phyloP scores from a whole-genome alignment of 2,329 filamentous ascomycete genomes.

The Pestalotiopsis sp. region DNA sequence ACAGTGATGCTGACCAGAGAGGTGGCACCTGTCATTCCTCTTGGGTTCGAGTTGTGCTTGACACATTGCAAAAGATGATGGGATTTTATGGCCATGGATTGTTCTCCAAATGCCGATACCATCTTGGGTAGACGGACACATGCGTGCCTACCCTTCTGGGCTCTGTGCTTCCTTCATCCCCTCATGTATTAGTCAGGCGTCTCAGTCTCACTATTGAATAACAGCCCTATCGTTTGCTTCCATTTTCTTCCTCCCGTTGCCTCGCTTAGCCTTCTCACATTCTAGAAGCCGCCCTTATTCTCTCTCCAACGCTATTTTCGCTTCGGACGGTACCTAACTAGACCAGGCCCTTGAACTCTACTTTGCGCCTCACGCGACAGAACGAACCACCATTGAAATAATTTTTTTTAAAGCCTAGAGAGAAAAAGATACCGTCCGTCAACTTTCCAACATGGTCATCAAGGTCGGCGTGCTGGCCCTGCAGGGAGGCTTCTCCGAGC shows the following conservation, averaged over 20 bases:
- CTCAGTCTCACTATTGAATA: neutral
- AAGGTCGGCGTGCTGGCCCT: constrained; percentile 71
- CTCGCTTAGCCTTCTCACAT: neutral
- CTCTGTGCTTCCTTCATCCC: neutral
- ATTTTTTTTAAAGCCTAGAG: neutral
- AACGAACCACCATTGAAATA: no score
- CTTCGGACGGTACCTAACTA: neutral
- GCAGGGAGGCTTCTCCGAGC: constrained; percentile 92
- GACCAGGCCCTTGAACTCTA: neutral
- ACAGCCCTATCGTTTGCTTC: neutral
- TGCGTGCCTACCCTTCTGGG: neutral
- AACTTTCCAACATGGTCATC: constrained; percentile 26
- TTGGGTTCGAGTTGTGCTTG: neutral
- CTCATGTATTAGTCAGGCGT: neutral
- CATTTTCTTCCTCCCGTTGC: neutral
- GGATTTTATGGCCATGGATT: no score
- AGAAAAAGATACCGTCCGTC: neutral
- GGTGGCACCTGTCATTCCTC: neutral
- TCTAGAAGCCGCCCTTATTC: neutral
- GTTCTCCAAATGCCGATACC: no score
- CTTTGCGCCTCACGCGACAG: neutral
- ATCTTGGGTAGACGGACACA: no score
- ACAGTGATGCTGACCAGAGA: neutral
- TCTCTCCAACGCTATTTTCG: neutral
- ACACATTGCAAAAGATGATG: neutral